Conservation (phyloP, 306 rosid genomes). For the Cucurbita ficifolia region DNA sequence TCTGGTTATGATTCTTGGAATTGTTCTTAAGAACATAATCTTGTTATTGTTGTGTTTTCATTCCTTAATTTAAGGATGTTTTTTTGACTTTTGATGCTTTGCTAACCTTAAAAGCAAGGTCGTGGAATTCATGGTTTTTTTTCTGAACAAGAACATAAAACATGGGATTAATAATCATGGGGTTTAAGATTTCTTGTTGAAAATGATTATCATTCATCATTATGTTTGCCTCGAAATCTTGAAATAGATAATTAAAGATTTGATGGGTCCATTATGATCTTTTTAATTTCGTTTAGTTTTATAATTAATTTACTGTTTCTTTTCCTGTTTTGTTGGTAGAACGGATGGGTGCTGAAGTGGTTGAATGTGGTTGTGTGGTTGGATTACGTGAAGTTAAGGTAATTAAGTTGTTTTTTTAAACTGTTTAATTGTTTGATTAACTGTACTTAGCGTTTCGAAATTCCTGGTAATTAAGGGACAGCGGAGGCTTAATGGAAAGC, state of each 20-base stretch:
- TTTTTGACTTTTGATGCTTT: background rate
- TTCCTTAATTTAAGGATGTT: background rate
- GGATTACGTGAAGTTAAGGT: constrained; percentile 93
- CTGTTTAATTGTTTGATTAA: background rate
- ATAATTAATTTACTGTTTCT: background rate
- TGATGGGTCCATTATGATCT: background rate
- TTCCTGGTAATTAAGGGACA: constrained; percentile 41
- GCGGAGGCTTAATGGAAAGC: constrained; percentile 65
- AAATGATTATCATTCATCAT: background rate
- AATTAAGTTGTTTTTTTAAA: background rate
- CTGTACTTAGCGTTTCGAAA: background rate
- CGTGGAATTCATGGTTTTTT: background rate
- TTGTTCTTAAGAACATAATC: background rate
- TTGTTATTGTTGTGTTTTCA: background rate
- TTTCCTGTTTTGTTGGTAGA: constrained; percentile 27
- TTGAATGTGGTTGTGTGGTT: constrained; percentile 89
- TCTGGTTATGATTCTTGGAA: background rate
- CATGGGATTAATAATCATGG: background rate
- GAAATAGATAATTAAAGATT: background rate
- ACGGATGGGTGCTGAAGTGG: constrained; percentile 76
- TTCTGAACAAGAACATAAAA: background rate
- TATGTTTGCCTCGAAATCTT: background rate
- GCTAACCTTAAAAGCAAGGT: background rate
- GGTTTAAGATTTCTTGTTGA: background rate
- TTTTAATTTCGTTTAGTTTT: background rate